These are phyloP conservation scores for Crithidia mellificae DNA, from an alignment of 208 protist genomes.

Conservation along the genomic window DNA sequence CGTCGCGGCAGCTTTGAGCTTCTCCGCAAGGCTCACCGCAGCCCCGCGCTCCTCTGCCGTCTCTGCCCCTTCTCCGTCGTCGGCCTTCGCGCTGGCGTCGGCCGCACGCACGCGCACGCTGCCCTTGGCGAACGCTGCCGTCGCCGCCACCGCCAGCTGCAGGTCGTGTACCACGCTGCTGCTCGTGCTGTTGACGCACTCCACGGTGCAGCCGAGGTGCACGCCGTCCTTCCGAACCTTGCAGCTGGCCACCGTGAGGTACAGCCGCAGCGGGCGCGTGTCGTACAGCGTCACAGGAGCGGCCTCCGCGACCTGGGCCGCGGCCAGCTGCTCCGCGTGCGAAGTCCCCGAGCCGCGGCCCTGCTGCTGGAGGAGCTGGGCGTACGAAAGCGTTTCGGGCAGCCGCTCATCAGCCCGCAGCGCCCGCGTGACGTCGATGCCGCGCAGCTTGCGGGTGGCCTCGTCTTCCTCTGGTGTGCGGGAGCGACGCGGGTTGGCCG, in stretches of 20 bases:
- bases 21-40: slow-evolving; percentile 33
- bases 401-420: slow-evolving; percentile 64
- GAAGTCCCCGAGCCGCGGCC: neutral
- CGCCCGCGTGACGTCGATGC: slow-evolving; percentile 77
- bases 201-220: slow-evolving; percentile 34
- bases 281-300: slow-evolving; percentile 46
- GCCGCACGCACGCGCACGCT: slow-evolving; percentile 12
- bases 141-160: slow-evolving; percentile 13
- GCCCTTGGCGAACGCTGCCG: slow-evolving; percentile 20
- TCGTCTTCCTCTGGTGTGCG: slow-evolving; percentile 71
- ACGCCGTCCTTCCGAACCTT: slow-evolving; percentile 53
- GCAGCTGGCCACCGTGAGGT: slow-evolving; percentile 37
- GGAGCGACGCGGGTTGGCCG: slow-evolving; percentile 14
- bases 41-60: neutral
- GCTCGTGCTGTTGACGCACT: slow-evolving; percentile 51
- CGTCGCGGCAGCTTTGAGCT: slow-evolving; percentile 41
- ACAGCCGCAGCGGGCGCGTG: slow-evolving; percentile 38
- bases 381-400: slow-evolving; percentile 67
- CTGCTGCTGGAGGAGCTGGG: slow-evolving; percentile 32
- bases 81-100: neutral
- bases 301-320: slow-evolving; percentile 17
- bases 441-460: slow-evolving; percentile 67
- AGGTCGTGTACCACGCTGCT: slow-evolving; percentile 28
- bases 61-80: neutral
- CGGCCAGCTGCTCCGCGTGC: slow-evolving; percentile 13